Evolutionary conservation across 495 filamentous ascomycete species (phyloP).

Genomic region (Penicillium simplicissimum): DNA sequence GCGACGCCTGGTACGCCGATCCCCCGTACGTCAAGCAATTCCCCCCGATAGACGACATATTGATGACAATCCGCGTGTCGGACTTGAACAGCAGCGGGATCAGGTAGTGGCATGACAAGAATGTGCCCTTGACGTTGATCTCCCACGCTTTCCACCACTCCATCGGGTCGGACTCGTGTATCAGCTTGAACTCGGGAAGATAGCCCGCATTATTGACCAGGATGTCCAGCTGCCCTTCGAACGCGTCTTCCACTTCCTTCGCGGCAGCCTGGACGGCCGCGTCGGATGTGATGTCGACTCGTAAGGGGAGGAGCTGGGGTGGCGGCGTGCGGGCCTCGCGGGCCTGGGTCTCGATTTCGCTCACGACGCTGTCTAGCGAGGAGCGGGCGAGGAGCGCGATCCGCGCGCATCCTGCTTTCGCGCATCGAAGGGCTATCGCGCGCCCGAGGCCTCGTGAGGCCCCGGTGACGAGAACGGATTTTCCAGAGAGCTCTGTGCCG

Average conservation of each 20-base stretch:
- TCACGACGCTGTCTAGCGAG: constrained; percentile 31
- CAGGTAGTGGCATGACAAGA: constrained; percentile 45
- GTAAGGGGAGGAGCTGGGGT: constrained; percentile 44
- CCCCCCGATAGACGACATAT: constrained; percentile 46
- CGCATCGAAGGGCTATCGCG: constrained; percentile 45
- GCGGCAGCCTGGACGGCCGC: constrained; percentile 37
- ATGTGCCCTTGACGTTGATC: constrained; percentile 50
- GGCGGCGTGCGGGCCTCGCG: constrained; percentile 30
- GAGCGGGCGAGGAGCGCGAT: constrained; percentile 51
- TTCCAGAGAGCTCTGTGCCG: constrained; percentile 29
- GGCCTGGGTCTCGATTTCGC: constrained; percentile 40
- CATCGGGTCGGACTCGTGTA: constrained; percentile 45
- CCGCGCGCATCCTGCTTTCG: constrained; percentile 45
- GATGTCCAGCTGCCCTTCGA: constrained; percentile 48
- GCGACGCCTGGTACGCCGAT: constrained; percentile 48
- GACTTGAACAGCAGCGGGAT: constrained; percentile 47
- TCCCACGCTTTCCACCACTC: constrained; percentile 49
- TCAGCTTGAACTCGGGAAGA: constrained; percentile 31
- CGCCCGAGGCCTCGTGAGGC: constrained; percentile 52
- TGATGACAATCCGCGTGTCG: constrained; percentile 51
- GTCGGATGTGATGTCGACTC: constrained; percentile 44
- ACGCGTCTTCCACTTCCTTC: constrained; percentile 25
- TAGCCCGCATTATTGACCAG: constrained; percentile 58
- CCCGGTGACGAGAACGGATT: constrained; percentile 50
- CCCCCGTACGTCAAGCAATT: constrained; percentile 26